Evolutionary conservation across 352 stramenopile species (phyloP).

Genomic region (Globisporangium lucens): DNA sequence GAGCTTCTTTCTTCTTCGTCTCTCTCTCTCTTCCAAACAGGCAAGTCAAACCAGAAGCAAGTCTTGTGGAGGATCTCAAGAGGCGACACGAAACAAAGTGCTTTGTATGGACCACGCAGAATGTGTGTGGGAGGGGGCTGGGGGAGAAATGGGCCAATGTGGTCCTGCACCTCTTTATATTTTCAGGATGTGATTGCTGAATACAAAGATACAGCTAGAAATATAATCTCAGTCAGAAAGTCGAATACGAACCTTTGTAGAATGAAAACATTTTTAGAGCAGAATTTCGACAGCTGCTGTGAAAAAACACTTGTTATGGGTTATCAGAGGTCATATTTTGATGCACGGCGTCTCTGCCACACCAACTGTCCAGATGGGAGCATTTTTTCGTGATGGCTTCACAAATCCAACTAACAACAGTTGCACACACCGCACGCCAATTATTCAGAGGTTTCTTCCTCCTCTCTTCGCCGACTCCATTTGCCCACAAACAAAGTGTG

Average conservation of each 20-base stretch:
- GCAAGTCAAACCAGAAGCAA: background rate
- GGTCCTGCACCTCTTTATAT: background rate
- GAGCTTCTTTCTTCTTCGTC: background rate
- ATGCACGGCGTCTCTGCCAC: background rate
- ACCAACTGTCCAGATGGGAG: background rate
- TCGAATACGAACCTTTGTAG: background rate
- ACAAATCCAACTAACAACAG: background rate
- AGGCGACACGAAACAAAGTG: background rate
- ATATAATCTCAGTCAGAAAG: background rate
- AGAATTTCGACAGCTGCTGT: background rate
- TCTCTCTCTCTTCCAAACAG: background rate
- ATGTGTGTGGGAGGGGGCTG: background rate
- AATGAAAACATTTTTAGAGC: background rate
- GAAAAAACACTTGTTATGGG: background rate
- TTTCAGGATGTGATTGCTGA: background rate
- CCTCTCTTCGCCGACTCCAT: background rate
- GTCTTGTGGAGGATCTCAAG: background rate
- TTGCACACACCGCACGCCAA: background rate
- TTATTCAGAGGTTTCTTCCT: background rate
- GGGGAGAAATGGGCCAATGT: too few relatives aligned
- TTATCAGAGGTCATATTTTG: background rate
- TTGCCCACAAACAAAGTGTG: background rate
- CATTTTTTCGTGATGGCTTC: constrained; percentile 1
- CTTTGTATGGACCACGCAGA: background rate
- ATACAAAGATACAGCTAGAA: background rate